Percentiles rank a stretch among this genome's conserved stretches.
Conservation (phyloP, 495 filamentous ascomycete genomes). For the Margaritispora aquatica region DNA sequence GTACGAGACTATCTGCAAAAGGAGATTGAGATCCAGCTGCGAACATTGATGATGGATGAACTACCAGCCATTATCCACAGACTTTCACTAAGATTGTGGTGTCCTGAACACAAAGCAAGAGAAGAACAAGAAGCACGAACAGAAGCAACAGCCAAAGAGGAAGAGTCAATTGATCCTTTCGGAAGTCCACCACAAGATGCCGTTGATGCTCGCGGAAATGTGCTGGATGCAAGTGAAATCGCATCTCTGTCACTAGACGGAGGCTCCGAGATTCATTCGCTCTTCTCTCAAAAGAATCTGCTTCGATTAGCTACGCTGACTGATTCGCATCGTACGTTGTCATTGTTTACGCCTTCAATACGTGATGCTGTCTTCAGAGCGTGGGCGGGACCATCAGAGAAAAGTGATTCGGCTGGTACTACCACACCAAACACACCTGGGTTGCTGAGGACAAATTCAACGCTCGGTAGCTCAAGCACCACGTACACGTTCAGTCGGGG, state of each 20-base stretch:
- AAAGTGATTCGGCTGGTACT: slow-evolving; percentile 51
- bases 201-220: slow-evolving; percentile 68
- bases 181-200: slow-evolving; percentile 73
- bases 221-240: slow-evolving; percentile 65
- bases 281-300: slow-evolving; percentile 90
- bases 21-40: slow-evolving; percentile 91
- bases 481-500: slow-evolving; percentile 56
- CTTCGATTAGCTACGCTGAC: slow-evolving; percentile 68
- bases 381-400: slow-evolving; percentile 78
- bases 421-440: slow-evolving; percentile 46
- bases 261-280: slow-evolving; percentile 66
- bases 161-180: slow-evolving; percentile 64
- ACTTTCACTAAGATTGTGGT: slow-evolving; percentile 83
- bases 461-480: slow-evolving; percentile 51
- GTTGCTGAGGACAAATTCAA: slow-evolving; percentile 55
- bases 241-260: slow-evolving; percentile 69
- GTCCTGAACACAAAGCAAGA: slow-evolving; percentile 69
- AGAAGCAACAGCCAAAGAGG: slow-evolving; percentile 18
- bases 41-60: slow-evolving; percentile 94
- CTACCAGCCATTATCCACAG: slow-evolving; percentile 93
- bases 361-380: slow-evolving; percentile 82
- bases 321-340: slow-evolving; percentile 79
- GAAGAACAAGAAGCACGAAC: slow-evolving; percentile 43
- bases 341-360: slow-evolving; percentile 78
- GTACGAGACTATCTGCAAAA: slow-evolving; percentile 95